Conservation (phyloP, 2,329 filamentous ascomycete species). For the Thermoascus crustaceus region DNA sequence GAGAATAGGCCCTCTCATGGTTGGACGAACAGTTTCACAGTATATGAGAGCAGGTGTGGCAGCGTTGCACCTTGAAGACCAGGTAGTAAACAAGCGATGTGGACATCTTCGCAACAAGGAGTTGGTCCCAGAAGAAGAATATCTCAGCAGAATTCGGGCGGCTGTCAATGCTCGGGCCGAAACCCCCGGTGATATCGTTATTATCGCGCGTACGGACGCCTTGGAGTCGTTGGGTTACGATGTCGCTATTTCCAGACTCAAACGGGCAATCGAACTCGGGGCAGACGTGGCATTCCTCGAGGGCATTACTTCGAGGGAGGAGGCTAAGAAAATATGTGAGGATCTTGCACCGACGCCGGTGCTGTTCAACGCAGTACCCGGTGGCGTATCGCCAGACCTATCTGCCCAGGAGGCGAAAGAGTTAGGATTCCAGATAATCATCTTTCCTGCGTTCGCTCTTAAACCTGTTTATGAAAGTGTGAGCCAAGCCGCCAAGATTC, state of each 20-base stretch:
- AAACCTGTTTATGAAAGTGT: slow-evolving; percentile 18
- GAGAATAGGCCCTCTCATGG: slow-evolving; percentile 22
- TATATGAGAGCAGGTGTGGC: slow-evolving; percentile 45
- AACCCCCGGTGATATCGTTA: slow-evolving; percentile 22
- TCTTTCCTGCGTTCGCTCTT: slow-evolving; percentile 24
- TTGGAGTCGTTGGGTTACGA: slow-evolving; percentile 20
- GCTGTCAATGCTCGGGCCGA: slow-evolving; percentile 22
- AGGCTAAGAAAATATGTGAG: slow-evolving; percentile 17
- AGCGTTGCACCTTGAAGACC: slow-evolving; percentile 46
- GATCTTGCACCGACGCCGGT: slow-evolving; percentile 21
- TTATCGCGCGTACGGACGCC: slow-evolving; percentile 28
- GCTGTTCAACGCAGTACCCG: slow-evolving; percentile 28
- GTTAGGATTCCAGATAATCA: slow-evolving; percentile 28
- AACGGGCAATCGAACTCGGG: slow-evolving; percentile 19
- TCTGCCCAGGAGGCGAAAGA: slow-evolving; percentile 20
- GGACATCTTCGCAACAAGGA: slow-evolving; percentile 32
- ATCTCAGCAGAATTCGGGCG: slow-evolving; percentile 16
- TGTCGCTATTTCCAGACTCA: slow-evolving; percentile 19
- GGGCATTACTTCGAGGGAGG: slow-evolving; percentile 19
- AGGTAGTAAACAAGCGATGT: slow-evolving; percentile 36
- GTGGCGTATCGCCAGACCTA: slow-evolving; percentile 22
- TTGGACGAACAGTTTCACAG: slow-evolving; percentile 36
- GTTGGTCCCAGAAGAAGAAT: slow-evolving; percentile 16
- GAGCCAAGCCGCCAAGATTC: slow-evolving; percentile 11
- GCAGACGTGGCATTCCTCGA: slow-evolving; percentile 27